phyloP scores from a whole-genome alignment of 2,329 filamentous ascomycete species.

The Colletotrichum destructivum region DNA sequence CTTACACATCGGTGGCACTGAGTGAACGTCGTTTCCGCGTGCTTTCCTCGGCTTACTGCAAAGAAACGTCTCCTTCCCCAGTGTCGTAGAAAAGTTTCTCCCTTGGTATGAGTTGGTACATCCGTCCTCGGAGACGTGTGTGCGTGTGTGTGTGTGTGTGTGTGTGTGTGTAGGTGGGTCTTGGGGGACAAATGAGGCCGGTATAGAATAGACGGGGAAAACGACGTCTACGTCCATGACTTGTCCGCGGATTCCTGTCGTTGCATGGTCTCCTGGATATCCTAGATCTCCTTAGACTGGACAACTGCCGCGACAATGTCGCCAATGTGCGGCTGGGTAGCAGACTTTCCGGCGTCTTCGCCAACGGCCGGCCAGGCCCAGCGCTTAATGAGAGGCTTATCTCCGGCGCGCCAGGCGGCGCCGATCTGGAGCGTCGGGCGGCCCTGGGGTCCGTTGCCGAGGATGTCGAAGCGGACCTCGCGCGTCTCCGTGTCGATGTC shows the following conservation, averaged over 20 bases:
- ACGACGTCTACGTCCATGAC: neutral
- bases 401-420: slow-evolving; percentile 41
- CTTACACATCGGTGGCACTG: too few relatives aligned
- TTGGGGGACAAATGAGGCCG: too few relatives aligned
- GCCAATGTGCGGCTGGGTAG: slow-evolving; percentile 13
- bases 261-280: slow-evolving; percentile 16
- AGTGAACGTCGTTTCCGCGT: too few relatives aligned
- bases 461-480: slow-evolving; percentile 53
- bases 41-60: too few relatives aligned
- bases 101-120: too few relatives aligned
- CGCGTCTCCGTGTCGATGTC: slow-evolving; percentile 47
- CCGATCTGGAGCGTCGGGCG: slow-evolving; percentile 45
- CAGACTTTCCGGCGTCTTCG: neutral
- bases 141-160: too few relatives aligned
- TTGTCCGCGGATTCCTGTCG: neutral
- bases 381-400: slow-evolving; percentile 40
- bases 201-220: neutral
- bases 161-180: too few relatives aligned
- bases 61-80: too few relatives aligned
- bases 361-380: slow-evolving; percentile 51
- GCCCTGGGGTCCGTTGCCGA: slow-evolving; percentile 42
- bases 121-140: too few relatives aligned
- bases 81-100: too few relatives aligned
- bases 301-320: slow-evolving; percentile 38
- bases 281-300: slow-evolving; percentile 34